phyloP scores from a whole-genome alignment of 1,284 basidiomycete species.

The Cryptococcus jaspeensis region DNA sequence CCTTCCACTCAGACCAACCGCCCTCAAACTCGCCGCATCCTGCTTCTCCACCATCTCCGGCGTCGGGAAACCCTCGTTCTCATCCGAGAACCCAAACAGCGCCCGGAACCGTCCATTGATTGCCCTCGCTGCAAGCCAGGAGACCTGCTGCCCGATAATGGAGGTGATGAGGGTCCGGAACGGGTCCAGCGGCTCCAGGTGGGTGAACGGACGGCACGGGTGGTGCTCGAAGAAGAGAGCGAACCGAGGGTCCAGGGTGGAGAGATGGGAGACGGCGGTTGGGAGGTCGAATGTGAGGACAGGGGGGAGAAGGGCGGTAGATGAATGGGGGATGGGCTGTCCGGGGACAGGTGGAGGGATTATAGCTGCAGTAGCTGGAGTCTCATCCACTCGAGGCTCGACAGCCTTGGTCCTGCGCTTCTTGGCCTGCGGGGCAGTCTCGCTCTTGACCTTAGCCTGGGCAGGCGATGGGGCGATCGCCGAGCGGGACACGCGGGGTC shows the following conservation, averaged over 20 bases:
- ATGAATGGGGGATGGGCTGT: not conserved
- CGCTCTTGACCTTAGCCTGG: not conserved
- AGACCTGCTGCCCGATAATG: constrained; percentile 85
- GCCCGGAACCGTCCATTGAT: constrained; percentile 80
- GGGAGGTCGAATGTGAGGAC: constrained; percentile 69
- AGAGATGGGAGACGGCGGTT: constrained; percentile 70
- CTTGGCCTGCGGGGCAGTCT: not conserved
- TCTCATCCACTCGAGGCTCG: too few species aligned
- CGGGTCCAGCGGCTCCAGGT: constrained; percentile 34
- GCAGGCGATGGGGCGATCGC: not conserved
- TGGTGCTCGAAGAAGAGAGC: constrained; percentile 59
- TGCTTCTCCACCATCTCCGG: constrained; percentile 65
- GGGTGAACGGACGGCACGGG: constrained; percentile 36
- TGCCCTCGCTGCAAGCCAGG: constrained; percentile 81
- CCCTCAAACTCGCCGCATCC: constrained; percentile 61
- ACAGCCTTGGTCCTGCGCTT: too few species aligned
- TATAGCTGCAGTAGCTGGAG: too few species aligned
- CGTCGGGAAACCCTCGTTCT: constrained; percentile 60
- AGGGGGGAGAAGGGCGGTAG: constrained; percentile 21
- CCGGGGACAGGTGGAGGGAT: not conserved
- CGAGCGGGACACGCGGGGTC: not conserved
- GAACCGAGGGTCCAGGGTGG: constrained; percentile 68
- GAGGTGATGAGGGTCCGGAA: constrained; percentile 64
- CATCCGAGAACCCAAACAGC: constrained; percentile 61
- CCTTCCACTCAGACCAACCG: constrained; percentile 71